phyloP scores from a whole-genome alignment of 352 stramenopile genomes.

The Pythium guiyangense region DNA sequence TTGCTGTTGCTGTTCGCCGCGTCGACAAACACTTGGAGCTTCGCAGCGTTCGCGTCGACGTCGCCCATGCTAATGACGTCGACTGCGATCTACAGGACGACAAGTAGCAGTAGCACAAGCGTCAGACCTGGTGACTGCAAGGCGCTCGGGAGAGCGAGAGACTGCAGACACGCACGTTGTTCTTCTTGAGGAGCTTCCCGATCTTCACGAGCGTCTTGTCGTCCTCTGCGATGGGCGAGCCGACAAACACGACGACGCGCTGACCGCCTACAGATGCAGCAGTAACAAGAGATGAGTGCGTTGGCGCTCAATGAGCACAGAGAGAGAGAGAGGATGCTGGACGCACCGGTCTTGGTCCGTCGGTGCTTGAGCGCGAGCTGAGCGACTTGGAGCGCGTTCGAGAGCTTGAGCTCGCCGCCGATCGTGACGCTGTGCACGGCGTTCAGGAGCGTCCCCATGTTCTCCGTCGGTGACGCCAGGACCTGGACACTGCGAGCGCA shows the following conservation, averaged over 20 bases:
- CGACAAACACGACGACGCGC: conserved; percentile 97
- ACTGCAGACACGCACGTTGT: conserved; percentile 84
- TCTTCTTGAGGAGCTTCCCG: conserved; percentile 98
- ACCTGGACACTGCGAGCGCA: conserved; percentile 79
- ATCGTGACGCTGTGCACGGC: conserved; percentile 92
- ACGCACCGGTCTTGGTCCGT: conserved; percentile 95
- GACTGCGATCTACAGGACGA: conserved; percentile 85
- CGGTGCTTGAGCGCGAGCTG: conserved; percentile 98
- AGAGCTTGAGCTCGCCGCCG: conserved; percentile 90
- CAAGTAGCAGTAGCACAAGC: not conserved
- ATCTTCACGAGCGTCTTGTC: conserved; percentile 92
- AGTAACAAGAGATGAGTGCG: too few relatives aligned
- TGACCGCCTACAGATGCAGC: conserved; percentile 47
- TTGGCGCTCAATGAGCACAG: not conserved
- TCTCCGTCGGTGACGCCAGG: conserved; percentile 95
- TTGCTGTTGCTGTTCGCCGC: conserved; percentile 93
- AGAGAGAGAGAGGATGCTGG: not conserved
- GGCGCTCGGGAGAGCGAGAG: too few relatives aligned
- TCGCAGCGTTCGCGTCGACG: conserved; percentile 85
- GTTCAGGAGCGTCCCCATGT: conserved; percentile 96
- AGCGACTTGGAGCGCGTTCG: conserved; percentile 95
- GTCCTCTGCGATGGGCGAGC: conserved; percentile 90
- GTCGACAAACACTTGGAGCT: conserved; percentile 89
- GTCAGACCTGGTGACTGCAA: too few relatives aligned
- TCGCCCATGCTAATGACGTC: conserved; percentile 98